phyloP scores from a whole-genome alignment of 345 rosid genomes.

The Durio zibethinus region DNA sequence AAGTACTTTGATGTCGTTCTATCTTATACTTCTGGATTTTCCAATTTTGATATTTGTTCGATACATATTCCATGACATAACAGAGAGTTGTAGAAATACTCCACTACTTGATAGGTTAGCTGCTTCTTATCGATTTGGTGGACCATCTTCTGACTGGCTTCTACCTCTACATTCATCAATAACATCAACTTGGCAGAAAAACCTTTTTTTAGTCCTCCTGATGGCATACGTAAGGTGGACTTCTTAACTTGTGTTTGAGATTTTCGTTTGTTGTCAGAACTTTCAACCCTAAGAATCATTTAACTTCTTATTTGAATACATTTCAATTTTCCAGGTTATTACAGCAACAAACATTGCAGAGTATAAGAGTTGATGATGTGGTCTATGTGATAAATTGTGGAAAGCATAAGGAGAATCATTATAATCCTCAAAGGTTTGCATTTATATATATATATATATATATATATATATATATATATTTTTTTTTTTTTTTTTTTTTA shows the following conservation, averaged over 20 bases:
- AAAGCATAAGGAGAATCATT: conserved; percentile 90
- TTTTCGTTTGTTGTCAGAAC: conserved; percentile 8
- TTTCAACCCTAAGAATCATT: not conserved
- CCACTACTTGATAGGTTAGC: conserved; percentile 65
- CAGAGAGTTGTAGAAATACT: conserved; percentile 82
- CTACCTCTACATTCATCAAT: conserved; percentile 88
- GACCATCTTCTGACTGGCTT: conserved; percentile 76
- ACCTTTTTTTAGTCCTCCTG: conserved; percentile 76
- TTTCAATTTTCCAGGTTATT: conserved; percentile 57
- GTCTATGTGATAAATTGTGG: conserved; percentile 92
- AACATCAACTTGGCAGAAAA: conserved; percentile 69
- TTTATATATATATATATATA: not conserved
- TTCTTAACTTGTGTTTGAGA: conserved; percentile 7
- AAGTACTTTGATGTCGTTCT: not conserved
- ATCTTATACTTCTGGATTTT: not conserved
- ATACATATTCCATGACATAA: conserved; percentile 11
- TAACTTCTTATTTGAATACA: not conserved
- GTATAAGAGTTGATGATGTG: conserved; percentile 91
- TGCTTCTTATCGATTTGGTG: conserved; percentile 83
- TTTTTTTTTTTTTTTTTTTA: too few species aligned
- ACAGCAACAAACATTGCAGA: conserved; percentile 88
- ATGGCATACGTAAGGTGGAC: conserved; percentile 67
- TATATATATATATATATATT: too few species aligned
- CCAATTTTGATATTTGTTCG: not conserved
- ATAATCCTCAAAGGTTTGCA: conserved; percentile 80